Evolutionary conservation across 495 filamentous ascomycete species (phyloP).

Genomic region (Monascus purpureus): DNA sequence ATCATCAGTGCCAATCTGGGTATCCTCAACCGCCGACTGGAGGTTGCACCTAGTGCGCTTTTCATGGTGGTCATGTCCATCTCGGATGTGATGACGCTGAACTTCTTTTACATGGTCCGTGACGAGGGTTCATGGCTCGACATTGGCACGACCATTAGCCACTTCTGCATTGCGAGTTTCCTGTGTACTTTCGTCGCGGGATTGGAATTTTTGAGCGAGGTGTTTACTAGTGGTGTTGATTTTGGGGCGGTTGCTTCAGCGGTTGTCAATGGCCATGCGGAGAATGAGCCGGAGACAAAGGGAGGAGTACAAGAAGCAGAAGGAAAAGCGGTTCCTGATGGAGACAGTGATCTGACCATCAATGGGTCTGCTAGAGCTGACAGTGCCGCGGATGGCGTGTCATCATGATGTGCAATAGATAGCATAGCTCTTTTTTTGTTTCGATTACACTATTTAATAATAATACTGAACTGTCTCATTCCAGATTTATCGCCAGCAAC

Average conservation of each 20-base stretch:
- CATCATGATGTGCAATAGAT: too few relatives aligned
- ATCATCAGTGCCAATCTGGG: conserved; percentile 88
- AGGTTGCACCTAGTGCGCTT: conserved; percentile 66
- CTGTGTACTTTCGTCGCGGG: conserved; percentile 83
- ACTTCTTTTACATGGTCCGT: conserved; percentile 94
- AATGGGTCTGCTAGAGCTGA: too few relatives aligned
- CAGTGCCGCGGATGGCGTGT: neutral
- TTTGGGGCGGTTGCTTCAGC: conserved; percentile 29
- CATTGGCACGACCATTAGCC: conserved; percentile 89
- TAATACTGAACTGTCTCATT: too few relatives aligned
- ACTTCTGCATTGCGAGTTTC: conserved; percentile 83
- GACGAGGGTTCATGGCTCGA: conserved; percentile 97
- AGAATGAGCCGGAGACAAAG: conserved; percentile 3
- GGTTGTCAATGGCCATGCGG: conserved; percentile 4
- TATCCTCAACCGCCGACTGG: conserved; percentile 74
- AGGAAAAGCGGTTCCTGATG: too few relatives aligned
- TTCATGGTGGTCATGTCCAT: conserved; percentile 94
- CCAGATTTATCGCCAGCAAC: too few relatives aligned
- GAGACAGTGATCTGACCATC: too few relatives aligned
- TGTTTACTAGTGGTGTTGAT: conserved; percentile 71
- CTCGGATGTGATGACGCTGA: conserved; percentile 82
- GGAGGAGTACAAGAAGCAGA: neutral
- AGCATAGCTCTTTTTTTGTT: too few relatives aligned
- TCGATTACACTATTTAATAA: too few relatives aligned
- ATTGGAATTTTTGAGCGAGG: conserved; percentile 73